Evolutionary conservation across 2,329 filamentous ascomycete genomes (phyloP).

Genomic region (Lecanicillium sp.): DNA sequence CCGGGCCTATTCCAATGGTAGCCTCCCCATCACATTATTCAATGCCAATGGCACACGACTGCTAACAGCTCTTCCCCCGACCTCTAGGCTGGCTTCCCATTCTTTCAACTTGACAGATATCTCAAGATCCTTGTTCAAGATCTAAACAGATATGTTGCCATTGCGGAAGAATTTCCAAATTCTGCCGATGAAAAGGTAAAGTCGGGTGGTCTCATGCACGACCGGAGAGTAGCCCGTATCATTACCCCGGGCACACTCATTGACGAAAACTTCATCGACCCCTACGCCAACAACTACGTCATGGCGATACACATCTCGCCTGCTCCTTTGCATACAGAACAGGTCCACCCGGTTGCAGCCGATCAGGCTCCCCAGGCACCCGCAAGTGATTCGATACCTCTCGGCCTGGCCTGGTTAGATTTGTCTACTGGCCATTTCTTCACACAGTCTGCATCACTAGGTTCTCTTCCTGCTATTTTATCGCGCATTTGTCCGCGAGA

Average conservation of each 20-base stretch:
- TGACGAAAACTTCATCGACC: conserved; percentile 95
- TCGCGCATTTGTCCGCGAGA: conserved; percentile 79
- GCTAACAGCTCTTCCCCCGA: too few relatives aligned
- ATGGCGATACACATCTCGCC: conserved; percentile 62
- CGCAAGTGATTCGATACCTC: conserved; percentile 23
- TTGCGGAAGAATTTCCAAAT: conserved; percentile 87
- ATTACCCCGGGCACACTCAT: conserved; percentile 93
- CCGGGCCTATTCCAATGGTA: conserved; percentile 80
- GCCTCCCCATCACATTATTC: too few relatives aligned
- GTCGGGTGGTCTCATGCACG: conserved; percentile 71
- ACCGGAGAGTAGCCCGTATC: conserved; percentile 76
- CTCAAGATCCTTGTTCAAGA: conserved; percentile 91
- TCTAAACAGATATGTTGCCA: conserved; percentile 80
- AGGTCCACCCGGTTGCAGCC: background rate
- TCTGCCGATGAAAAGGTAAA: conserved; percentile 60
- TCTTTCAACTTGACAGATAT: conserved; percentile 85
- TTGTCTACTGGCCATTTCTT: conserved; percentile 91
- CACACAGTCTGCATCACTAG: conserved; percentile 66
- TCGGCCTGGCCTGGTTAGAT: conserved; percentile 90
- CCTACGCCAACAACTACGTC: conserved; percentile 87
- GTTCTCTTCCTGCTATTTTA: conserved; percentile 68
- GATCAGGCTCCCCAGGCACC: conserved; percentile 1
- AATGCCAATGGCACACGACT: too few relatives aligned
- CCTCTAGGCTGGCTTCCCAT: conserved; percentile 76
- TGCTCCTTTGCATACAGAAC: background rate